Base-by-base conservation (phyloP, 2,329 filamentous ascomycete genomes). In the Phialophora verrucosa region DNA sequence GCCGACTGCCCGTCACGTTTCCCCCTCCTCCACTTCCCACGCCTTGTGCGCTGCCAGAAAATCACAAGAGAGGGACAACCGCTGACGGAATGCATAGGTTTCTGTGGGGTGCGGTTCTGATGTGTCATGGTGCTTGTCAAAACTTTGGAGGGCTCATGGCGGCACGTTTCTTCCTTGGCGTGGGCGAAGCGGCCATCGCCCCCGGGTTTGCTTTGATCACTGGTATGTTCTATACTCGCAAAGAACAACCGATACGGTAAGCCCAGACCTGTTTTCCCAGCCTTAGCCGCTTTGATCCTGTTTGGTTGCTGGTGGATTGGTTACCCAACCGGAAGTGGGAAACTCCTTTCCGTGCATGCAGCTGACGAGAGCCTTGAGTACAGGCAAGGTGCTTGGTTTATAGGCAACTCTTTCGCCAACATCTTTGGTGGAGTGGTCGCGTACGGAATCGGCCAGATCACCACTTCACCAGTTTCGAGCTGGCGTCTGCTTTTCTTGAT, bases 401-500 rank as follows among this genome's bases (percentile, higher is more conserved):
- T 74, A 14, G 76, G 76, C 8, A 78, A 78, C 64, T 74, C 72
- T n/a, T 65, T 77, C 49, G 73, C 75, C 0, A 54, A 73, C 7
- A 70, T 76, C 3, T 65, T 75, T 7, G 86, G 85, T 17, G 84
- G 82, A 20, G 72, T 76, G 11, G 72, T 82, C 1, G 79, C 78
- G 0, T 82, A 79, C 50, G 81, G 78, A 0, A 81, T 83, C 42
- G 80, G 74, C 0, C 73, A 76, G 31, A 75, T 74, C 54, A 56
- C 71, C 11, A 72, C 71, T 50, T 67, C 69, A 6, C 73, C 73
- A 0, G 79, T 90, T 8, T 70, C 72, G 23, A 69, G 74, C 27
- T 81, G 78, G 78, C 63, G 76, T 42, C 78, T 85, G 2, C 86
- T 90, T 59, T 91, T 91, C 73, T 76, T 78, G 3, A 77, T 78